Conservation (phyloP, 441 rosid species). For the Euphorbia celastroides region DNA sequence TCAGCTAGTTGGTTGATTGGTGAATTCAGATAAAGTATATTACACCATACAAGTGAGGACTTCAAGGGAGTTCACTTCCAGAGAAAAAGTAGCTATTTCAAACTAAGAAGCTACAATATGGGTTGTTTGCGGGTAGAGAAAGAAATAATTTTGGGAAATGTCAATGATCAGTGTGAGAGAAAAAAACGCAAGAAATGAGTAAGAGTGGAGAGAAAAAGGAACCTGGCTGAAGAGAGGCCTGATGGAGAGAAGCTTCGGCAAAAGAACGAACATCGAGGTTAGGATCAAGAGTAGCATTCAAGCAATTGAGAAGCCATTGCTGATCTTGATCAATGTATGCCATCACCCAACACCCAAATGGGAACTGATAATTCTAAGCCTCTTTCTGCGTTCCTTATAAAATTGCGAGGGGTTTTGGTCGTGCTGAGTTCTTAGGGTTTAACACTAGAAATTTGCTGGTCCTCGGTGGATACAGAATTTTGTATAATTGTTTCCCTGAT, state of each 20-base stretch:
- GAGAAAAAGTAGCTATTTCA: neutral
- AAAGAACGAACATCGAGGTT: constrained; percentile 77
- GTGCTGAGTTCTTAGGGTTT: too few species aligned
- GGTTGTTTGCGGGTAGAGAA: neutral
- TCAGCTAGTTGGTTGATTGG: too few species aligned
- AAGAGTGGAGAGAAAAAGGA: neutral
- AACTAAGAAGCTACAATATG: neutral
- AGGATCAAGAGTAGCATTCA: constrained; percentile 86
- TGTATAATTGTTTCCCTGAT: too few species aligned
- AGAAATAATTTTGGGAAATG: neutral
- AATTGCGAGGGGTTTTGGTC: too few species aligned
- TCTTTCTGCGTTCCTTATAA: neutral
- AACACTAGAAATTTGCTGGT: too few species aligned
- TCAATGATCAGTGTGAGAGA: neutral
- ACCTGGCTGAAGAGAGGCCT: constrained; percentile 94
- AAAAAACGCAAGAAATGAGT: neutral
- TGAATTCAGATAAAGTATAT: too few species aligned
- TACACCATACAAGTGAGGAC: too few species aligned
- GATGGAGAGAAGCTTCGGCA: constrained; percentile 83
- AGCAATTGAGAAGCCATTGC: constrained; percentile 86
- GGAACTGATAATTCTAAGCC: neutral
- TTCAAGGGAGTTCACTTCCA: neutral
- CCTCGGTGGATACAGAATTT: too few species aligned
- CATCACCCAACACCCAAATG: constrained; percentile 21
- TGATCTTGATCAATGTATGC: constrained; percentile 60